Conservation (phyloP, 2,329 filamentous ascomycete species). For the Sarocladiaceae sp. region DNA sequence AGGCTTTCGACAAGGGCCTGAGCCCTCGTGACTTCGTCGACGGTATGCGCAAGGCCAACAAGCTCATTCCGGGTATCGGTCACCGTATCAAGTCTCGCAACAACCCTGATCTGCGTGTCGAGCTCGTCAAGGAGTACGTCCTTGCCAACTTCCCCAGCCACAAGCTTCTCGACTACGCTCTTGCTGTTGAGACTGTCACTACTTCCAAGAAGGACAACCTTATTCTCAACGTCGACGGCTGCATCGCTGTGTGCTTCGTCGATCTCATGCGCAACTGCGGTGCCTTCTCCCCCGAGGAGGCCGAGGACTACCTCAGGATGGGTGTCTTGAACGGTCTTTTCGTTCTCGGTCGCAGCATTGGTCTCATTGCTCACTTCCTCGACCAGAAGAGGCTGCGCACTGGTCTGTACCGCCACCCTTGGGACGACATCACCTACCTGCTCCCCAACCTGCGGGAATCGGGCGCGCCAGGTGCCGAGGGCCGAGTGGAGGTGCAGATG, state of each 20-base stretch:
- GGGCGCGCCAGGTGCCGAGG: slow-evolving; percentile 67
- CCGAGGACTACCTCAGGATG: slow-evolving; percentile 98
- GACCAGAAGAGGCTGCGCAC: slow-evolving; percentile 99
- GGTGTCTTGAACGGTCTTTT: slow-evolving; percentile 99
- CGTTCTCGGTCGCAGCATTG: slow-evolving; percentile 92
- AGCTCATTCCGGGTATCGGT: slow-evolving; percentile 98
- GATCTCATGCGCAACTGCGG: slow-evolving; percentile 96
- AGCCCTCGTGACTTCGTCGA: slow-evolving; percentile 98
- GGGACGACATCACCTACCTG: slow-evolving; percentile 97
- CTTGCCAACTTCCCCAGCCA: slow-evolving; percentile 94
- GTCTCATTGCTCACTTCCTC: slow-evolving; percentile 98
- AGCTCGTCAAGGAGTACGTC: slow-evolving; percentile 99
- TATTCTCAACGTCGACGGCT: slow-evolving; percentile 98
- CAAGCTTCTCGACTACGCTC: slow-evolving; percentile 97
- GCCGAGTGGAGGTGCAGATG: slow-evolving; percentile 83
- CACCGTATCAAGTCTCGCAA: slow-evolving; percentile 99
- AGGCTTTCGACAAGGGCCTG: slow-evolving; percentile 95
- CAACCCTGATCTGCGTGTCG: slow-evolving; percentile 99
- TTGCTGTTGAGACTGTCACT: slow-evolving; percentile 95
- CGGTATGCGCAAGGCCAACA: slow-evolving; percentile 99
- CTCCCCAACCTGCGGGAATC: slow-evolving; percentile 71
- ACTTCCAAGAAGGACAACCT: slow-evolving; percentile 99
- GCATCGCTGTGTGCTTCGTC: slow-evolving; percentile 97
- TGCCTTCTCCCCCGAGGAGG: slow-evolving; percentile 92
- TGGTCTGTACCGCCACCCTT: slow-evolving; percentile 97